Conservation (phyloP, 345 rosid species). For the Citrus australasica region DNA sequence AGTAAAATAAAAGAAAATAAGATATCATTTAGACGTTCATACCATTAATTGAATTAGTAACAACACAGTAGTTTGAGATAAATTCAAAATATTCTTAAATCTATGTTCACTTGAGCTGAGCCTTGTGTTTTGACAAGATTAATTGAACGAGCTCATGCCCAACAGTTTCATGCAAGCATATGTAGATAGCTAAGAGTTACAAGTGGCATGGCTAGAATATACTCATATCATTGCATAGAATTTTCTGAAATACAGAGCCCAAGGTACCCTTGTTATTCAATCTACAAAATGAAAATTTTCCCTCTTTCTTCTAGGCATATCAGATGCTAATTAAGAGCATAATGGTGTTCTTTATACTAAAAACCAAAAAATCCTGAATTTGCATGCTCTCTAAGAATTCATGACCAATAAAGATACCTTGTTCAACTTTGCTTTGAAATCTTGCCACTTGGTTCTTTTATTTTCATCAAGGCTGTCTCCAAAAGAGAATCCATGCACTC, state of each 20-base stretch:
- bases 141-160: background rate
- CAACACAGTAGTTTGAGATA: background rate
- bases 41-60: background rate
- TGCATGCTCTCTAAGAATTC: background rate
- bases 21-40: background rate
- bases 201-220: background rate
- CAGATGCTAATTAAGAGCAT: background rate
- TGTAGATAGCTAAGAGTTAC: background rate
- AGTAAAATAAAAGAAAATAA: background rate
- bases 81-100: background rate
- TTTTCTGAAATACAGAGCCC: background rate
- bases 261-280: background rate
- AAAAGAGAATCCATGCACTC: conserved; percentile 92
- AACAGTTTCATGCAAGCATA: background rate
- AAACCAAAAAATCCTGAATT: background rate
- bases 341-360: background rate
- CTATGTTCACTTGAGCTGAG: background rate
- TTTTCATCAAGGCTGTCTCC: conserved; percentile 81
- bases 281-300: background rate
- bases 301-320: background rate
- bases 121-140: background rate
- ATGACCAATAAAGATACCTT: conserved; percentile 45
- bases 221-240: background rate
- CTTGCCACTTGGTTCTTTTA: conserved; percentile 70
- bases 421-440: conserved; percentile 55